Evolutionary conservation across 306 rosid species (phyloP).

Genomic region (Fragaria vesca): DNA sequence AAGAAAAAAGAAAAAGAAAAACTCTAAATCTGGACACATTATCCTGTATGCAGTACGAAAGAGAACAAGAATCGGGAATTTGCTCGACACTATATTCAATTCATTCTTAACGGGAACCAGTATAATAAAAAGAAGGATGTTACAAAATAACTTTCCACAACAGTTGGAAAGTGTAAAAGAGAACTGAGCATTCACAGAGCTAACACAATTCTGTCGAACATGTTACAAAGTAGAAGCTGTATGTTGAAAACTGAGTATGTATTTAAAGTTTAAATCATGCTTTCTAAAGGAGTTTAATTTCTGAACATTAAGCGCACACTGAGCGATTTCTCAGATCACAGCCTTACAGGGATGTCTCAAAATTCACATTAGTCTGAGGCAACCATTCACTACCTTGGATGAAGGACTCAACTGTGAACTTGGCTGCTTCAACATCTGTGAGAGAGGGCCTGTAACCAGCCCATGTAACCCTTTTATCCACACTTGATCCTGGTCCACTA

Average conservation of each 20-base stretch:
- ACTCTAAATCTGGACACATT: no score
- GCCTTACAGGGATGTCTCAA: constrained; percentile 35
- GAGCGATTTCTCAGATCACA: constrained; percentile 24
- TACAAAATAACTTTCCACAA: neutral
- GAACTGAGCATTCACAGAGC: neutral
- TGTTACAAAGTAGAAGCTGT: neutral
- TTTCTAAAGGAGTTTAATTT: neutral
- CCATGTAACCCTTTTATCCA: constrained; percentile 64
- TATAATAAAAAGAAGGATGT: neutral
- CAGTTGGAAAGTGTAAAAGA: neutral
- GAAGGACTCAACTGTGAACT: constrained; percentile 54
- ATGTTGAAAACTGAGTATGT: neutral
- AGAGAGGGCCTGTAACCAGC: constrained; percentile 59
- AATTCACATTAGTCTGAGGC: constrained; percentile 44
- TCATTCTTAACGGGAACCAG: neutral
- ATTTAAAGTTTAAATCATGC: neutral
- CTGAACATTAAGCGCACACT: neutral
- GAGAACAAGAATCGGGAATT: neutral
- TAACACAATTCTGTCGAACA: neutral
- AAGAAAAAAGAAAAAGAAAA: no score
- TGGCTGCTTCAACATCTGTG: constrained; percentile 39
- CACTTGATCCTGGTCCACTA: constrained; percentile 56
- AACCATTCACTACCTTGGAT: constrained; percentile 79
- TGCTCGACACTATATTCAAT: neutral
- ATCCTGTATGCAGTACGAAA: neutral